phyloP scores from a whole-genome alignment of 345 rosid species.

The Camelina neglecta region DNA sequence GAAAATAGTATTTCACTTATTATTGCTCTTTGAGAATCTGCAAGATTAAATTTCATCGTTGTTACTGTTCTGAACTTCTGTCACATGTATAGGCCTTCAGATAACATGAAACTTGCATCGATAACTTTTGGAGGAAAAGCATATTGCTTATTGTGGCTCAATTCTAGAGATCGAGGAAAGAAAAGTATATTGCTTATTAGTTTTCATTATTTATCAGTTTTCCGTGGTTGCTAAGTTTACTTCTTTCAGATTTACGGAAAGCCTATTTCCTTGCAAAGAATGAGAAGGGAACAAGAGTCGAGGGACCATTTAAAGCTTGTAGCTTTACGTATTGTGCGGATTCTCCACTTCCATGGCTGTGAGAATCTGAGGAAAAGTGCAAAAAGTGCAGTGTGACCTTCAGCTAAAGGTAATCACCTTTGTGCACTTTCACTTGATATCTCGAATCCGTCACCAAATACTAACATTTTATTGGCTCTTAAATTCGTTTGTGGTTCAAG shows the following conservation, averaged over 20 bases:
- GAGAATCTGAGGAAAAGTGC: constrained; percentile 26
- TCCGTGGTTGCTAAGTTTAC: neutral
- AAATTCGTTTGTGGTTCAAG: constrained; percentile 10
- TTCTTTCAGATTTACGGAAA: neutral
- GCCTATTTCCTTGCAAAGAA: constrained; percentile 4
- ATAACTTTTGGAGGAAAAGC: neutral
- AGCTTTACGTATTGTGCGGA: constrained; percentile 25
- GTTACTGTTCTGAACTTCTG: constrained; percentile 13
- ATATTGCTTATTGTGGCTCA: constrained; percentile 3
- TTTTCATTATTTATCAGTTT: neutral
- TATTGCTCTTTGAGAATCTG: neutral
- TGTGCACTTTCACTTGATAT: constrained; percentile 35
- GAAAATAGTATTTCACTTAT: neutral
- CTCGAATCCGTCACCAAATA: constrained; percentile 20
- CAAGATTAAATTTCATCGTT: neutral
- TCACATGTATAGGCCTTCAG: constrained; percentile 13
- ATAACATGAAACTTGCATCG: constrained; percentile 15
- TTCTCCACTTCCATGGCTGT: constrained; percentile 44
- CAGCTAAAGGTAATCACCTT: constrained; percentile 38
- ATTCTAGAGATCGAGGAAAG: neutral
- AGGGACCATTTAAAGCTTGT: constrained; percentile 38
- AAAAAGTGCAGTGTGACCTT: constrained; percentile 35
- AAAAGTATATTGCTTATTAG: neutral
- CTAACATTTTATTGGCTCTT: constrained; percentile 4
- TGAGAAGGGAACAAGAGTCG: constrained; percentile 36